A percentile compares a stretch with the other conserved stretches of the same genome.
Conservation (phyloP, 352 stramenopile species). For the Phytophthora palmivora region DNA sequence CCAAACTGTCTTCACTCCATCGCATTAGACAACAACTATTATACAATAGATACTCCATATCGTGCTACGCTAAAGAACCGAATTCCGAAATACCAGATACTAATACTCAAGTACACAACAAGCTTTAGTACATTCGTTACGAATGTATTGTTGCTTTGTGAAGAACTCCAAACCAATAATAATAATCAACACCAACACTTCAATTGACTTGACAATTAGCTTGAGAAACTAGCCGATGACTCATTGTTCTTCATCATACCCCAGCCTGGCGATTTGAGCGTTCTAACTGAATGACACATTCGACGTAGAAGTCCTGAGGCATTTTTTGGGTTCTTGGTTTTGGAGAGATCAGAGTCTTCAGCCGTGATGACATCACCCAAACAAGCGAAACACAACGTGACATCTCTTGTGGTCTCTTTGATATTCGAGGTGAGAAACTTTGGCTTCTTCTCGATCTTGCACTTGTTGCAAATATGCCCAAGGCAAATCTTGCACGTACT, state of each 20-base stretch:
- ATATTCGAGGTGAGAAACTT: slow-evolving; percentile 19
- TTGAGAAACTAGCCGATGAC: slow-evolving; percentile 11
- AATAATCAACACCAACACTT: not conserved
- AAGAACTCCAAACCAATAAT: not conserved
- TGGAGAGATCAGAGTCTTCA: slow-evolving; percentile 6
- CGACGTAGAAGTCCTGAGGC: slow-evolving; percentile 8
- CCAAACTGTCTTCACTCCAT: not conserved
- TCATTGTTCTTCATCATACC: slow-evolving; percentile 7
- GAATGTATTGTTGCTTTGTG: not conserved
- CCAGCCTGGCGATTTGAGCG: slow-evolving; percentile 14
- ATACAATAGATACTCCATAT: not conserved
- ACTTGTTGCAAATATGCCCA: slow-evolving; percentile 15
- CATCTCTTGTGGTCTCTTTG: slow-evolving; percentile 11
- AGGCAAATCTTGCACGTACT: slow-evolving; percentile 14
- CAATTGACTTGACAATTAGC: not conserved
- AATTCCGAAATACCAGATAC: not conserved
- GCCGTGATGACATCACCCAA: slow-evolving; percentile 11
- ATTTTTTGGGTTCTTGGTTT: slow-evolving; percentile 6
- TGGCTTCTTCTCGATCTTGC: slow-evolving; percentile 21
- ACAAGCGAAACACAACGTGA: slow-evolving; percentile 18
- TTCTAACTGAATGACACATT: slow-evolving; percentile 18
- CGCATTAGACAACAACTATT: not conserved
- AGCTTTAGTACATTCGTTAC: not conserved
- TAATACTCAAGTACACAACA: not conserved
- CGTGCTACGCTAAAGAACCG: no score